Base-by-base conservation (phyloP, 768 basidiomycete species). In the Phylloporus sp. region DNA sequence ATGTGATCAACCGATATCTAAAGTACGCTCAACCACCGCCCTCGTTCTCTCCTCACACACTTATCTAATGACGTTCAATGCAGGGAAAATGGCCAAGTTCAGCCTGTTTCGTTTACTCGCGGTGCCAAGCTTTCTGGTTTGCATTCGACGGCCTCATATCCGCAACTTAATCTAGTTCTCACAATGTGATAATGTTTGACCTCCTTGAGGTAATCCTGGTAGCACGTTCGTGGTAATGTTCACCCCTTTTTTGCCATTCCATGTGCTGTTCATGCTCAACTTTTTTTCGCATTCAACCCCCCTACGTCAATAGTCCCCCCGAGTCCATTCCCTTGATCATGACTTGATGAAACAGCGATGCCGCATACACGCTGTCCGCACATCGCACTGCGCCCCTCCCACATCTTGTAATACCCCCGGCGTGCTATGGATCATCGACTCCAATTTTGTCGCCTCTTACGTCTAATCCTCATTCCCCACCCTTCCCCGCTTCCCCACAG, bases 401-500 rank as follows among this genome's bases (percentile, higher is more conserved):
- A 41, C 40, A 41, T 24, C n/a, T 16, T 41, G 40, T n/a, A 39
- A 38, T 16, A 34, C 31, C 16, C 15, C 5, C 47, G 42, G 38
- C 28, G 35, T 55, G 38, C 22, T 40, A 44, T 49, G 16, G 23
- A 47, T 32, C 36, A 24, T 18, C 38, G 44, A 46, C 47, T 3
- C 41, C 45, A 49, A 54, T 60, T 44, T 42, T 35, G 42, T 15
- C 31, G 20, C 27, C 1, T 38, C 26, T 50, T 51, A 50, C 51
- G 43, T 56, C 45, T 39, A 40, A 54, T 52, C 49, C 10, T 31
- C n/a, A 44, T 50, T 47, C 50, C 58, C 61, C 64, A 49, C 40
- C 45, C 49, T 68, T 56, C 65, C 67, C 62, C 65, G 22, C 57
- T 59, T 62, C 57, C 56, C 62, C 52, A 56, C 49, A 56, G 40